Conservation (phyloP, 345 rosid species). For the Trapa incisa region DNA sequence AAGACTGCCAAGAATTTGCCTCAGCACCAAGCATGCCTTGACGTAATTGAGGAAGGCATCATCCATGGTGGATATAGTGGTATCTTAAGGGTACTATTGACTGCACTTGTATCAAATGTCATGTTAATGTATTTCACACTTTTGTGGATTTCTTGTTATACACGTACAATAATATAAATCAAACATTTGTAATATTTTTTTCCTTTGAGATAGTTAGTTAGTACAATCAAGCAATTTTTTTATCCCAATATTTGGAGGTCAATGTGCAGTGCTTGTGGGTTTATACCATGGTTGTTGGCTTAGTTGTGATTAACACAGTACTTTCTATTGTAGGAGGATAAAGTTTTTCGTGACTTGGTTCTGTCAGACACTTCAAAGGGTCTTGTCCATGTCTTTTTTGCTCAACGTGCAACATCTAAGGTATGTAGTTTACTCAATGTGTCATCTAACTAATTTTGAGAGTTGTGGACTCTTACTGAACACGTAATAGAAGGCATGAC, state of each 20-base stretch:
- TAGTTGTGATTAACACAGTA: not conserved
- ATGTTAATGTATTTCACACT: not conserved
- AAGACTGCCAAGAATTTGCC: slow-evolving; percentile 78
- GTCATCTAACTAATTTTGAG: not conserved
- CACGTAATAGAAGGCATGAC: not conserved
- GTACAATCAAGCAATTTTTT: not conserved
- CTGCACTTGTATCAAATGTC: not conserved
- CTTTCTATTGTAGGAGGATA: slow-evolving; percentile 54
- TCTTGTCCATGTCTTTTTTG: slow-evolving; percentile 82
- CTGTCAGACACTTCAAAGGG: slow-evolving; percentile 62
- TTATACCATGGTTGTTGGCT: not conserved
- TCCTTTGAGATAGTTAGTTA: not conserved
- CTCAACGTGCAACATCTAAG: slow-evolving; percentile 81
- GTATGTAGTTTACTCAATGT: slow-evolving; percentile 20
- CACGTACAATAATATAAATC: not conserved
- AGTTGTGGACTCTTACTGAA: not conserved
- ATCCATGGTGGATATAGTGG: slow-evolving; percentile 89
- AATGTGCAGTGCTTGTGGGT: not conserved
- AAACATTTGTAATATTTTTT: not conserved
- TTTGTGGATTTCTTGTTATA: not conserved
- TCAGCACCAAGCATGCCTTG: slow-evolving; percentile 78
- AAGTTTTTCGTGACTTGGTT: slow-evolving; percentile 59
- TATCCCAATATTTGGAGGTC: not conserved
- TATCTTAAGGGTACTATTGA: slow-evolving; percentile 53
- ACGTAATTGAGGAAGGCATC: slow-evolving; percentile 86